Evolutionary conservation across 2,329 filamentous ascomycete species (phyloP).

Genomic region (Fusarium guadeloupense): DNA sequence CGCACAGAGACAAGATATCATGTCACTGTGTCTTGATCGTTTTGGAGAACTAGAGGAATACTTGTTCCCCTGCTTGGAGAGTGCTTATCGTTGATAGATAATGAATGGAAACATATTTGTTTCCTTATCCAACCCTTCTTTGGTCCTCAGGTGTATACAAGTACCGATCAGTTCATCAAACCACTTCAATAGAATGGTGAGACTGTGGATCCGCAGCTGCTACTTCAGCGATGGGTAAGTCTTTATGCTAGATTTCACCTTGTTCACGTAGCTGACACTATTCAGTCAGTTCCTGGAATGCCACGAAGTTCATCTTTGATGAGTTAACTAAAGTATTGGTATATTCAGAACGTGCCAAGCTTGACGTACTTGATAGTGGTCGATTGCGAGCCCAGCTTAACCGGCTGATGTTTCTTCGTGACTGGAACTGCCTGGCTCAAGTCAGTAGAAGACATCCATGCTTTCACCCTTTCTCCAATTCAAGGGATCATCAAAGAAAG

Average conservation of each 20-base stretch:
- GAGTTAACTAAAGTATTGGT: neutral
- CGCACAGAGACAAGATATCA: neutral
- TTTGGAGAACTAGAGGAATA: neutral
- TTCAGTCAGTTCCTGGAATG: neutral
- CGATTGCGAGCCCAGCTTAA: neutral
- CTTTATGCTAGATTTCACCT: neutral
- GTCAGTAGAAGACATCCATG: neutral
- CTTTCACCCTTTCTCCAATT: neutral
- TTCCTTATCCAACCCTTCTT: neutral
- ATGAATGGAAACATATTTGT: neutral
- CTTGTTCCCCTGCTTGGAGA: neutral
- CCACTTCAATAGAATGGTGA: neutral
- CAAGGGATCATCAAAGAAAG: neutral
- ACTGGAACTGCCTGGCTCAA: neutral
- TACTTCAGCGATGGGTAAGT: neutral
- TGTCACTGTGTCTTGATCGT: neutral
- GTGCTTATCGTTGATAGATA: neutral
- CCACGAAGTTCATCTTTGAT: neutral
- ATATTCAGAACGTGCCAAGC: neutral
- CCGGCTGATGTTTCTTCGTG: constrained; percentile 1
- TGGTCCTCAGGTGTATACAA: constrained; percentile 3
- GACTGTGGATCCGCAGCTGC: neutral
- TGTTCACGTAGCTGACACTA: neutral
- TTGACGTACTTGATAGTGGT: neutral
- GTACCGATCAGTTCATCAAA: neutral